Conservation (phyloP, 345 rosid genomes). For the Euclidium syriacum region DNA sequence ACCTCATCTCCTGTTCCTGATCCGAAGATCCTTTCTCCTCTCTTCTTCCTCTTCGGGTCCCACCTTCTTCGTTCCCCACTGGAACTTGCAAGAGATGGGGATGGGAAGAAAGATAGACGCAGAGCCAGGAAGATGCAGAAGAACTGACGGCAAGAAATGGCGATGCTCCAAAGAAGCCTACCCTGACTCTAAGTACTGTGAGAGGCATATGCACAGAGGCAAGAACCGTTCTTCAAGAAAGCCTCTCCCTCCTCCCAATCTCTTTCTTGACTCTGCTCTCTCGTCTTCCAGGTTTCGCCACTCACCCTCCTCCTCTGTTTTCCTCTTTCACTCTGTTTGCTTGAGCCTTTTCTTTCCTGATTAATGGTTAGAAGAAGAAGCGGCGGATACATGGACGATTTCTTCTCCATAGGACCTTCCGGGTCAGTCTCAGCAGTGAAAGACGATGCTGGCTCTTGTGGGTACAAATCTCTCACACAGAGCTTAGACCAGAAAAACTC, state of each 20-base stretch:
- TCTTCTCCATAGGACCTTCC: conserved; percentile 63
- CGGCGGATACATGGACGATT: conserved; percentile 55
- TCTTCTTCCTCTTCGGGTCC: conserved; percentile 42
- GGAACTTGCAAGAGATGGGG: conserved; percentile 79
- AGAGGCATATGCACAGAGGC: conserved; percentile 95
- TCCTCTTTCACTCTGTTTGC: conserved; percentile 24
- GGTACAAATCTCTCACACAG: conserved; percentile 52
- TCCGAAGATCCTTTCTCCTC: conserved; percentile 54
- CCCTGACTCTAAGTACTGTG: conserved; percentile 90
- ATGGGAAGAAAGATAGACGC: conserved; percentile 74
- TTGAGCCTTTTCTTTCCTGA: conserved; percentile 4
- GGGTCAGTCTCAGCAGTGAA: conserved; percentile 55
- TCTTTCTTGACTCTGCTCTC: conserved; percentile 28
- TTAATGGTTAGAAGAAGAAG: conserved; percentile 36
- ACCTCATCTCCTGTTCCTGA: conserved; percentile 69
- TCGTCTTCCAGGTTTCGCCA: conserved; percentile 14
- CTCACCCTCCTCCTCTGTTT: conserved; percentile 35
- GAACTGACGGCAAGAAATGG: conserved; percentile 99
- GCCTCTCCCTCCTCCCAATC: conserved; percentile 41
- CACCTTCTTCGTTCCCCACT: conserved; percentile 49
- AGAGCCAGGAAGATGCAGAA: conserved; percentile 89
- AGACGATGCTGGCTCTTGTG: conserved; percentile 47
- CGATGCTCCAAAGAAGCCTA: conserved; percentile 89
- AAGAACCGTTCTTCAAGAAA: conserved; percentile 94
- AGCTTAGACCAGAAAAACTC: conserved; percentile 48